Conservation (phyloP, 2,329 filamentous ascomycete genomes). For the Incumbomyces lentus region DNA sequence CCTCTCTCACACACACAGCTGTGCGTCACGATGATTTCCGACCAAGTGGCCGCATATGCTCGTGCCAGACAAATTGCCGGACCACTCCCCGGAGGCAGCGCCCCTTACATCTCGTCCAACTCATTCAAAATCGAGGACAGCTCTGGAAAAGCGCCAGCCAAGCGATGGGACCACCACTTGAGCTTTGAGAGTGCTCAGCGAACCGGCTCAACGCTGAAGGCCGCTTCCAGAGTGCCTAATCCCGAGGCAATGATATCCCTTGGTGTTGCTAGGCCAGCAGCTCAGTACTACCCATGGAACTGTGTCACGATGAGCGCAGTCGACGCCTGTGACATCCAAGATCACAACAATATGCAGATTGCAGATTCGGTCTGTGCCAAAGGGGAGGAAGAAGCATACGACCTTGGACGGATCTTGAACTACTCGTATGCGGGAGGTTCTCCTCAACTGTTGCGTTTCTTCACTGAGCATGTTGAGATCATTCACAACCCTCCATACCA, state of each 20-base stretch:
- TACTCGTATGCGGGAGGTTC: slow-evolving; percentile 79
- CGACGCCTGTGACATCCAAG: background rate
- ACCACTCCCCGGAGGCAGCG: background rate
- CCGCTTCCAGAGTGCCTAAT: background rate
- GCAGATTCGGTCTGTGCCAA: background rate
- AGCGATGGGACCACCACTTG: background rate
- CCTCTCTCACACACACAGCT: too few relatives aligned
- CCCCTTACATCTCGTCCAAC: background rate
- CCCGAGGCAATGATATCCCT: background rate
- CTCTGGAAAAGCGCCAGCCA: background rate
- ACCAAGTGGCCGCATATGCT: background rate
- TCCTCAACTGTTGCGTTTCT: slow-evolving; percentile 77
- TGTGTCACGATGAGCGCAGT: background rate
- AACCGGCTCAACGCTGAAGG: background rate
- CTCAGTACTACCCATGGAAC: background rate
- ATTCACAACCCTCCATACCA: slow-evolving; percentile 75
- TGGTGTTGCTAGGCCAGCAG: background rate
- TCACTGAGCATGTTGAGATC: slow-evolving; percentile 90
- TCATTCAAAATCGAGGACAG: background rate
- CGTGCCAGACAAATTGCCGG: background rate
- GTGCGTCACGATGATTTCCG: background rate
- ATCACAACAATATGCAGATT: background rate
- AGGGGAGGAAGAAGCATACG: slow-evolving; percentile 28
- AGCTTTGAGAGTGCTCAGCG: background rate
- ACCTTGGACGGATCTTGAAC: slow-evolving; percentile 79